Conservation (phyloP, 805 yeast species). For the Metschnikowia cerradonensis region DNA sequence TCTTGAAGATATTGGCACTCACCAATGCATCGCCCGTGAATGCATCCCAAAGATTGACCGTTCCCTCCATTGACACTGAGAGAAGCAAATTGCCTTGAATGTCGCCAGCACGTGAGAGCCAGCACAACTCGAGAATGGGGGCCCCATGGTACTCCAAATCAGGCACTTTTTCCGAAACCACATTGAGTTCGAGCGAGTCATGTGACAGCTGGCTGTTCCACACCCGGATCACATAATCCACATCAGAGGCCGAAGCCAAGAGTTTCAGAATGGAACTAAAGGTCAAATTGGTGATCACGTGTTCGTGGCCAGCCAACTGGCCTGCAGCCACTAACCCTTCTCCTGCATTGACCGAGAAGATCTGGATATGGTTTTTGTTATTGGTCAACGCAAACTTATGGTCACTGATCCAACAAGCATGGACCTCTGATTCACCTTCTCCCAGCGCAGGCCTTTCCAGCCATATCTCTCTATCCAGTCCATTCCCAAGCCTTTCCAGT, state of each 20-base stretch:
- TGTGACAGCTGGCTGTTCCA: conserved; percentile 69
- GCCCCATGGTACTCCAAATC: conserved; percentile 42
- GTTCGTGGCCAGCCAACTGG: conserved; percentile 55
- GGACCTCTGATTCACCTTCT: conserved; percentile 25
- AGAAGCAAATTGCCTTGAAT: conserved; percentile 18
- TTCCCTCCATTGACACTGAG: conserved; percentile 63
- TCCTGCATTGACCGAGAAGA: conserved; percentile 40
- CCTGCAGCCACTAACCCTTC: conserved; percentile 26
- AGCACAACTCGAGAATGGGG: conserved; percentile 50
- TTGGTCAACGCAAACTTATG: conserved; percentile 71
- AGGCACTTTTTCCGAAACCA: conserved; percentile 10
- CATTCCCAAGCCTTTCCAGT: no score
- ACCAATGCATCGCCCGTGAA: conserved; percentile 36
- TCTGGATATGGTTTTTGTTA: conserved; percentile 46
- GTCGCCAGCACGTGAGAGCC: conserved; percentile 41
- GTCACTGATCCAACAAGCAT: conserved; percentile 71
- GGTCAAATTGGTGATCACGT: conserved; percentile 50
- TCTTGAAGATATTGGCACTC: conserved; percentile 28
- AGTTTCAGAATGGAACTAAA: conserved; percentile 52
- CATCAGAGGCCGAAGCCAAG: conserved; percentile 70
- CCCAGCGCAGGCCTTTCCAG: no score
- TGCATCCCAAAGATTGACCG: conserved; percentile 65
- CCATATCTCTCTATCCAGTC: no score
- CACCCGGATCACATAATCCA: conserved; percentile 61
- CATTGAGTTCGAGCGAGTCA: conserved; percentile 38